These are phyloP conservation scores for Monilinia polystroma DNA, from an alignment of 2,329 filamentous ascomycete genomes.

Conservation along the genomic window DNA sequence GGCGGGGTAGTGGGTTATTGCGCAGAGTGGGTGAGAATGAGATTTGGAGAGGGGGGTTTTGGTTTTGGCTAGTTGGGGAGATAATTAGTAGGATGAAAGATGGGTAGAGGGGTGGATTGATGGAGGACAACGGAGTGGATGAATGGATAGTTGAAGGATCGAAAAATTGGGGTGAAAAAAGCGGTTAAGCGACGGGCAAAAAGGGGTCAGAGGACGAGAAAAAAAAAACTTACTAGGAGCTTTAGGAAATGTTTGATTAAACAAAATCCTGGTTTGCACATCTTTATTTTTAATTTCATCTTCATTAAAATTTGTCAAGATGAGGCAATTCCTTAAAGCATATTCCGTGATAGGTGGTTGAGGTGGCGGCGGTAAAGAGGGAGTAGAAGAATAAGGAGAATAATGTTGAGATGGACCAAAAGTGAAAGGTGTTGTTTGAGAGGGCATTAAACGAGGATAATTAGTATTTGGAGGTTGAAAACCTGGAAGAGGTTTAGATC, in stretches of 20 bases:
- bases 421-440: slow-evolving; percentile 31
- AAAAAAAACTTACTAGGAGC: slow-evolving; percentile 47
- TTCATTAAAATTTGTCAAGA: slow-evolving; percentile 57
- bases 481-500: slow-evolving; percentile 37
- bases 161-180: neutral
- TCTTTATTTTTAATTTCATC: slow-evolving; percentile 51
- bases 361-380: slow-evolving; percentile 27
- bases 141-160: neutral
- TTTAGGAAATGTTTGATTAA: slow-evolving; percentile 50
- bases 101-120: too few species aligned
- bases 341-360: slow-evolving; percentile 45
- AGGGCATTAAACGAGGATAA: slow-evolving; percentile 32
- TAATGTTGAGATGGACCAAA: slow-evolving; percentile 25
- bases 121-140: neutral
- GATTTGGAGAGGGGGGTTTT: slow-evolving; percentile 27
- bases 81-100: neutral
- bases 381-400: slow-evolving; percentile 25
- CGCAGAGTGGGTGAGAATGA: slow-evolving; percentile 54
- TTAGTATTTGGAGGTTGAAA: slow-evolving; percentile 40
- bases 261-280: slow-evolving; percentile 55
- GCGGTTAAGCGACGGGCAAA: too few species aligned
- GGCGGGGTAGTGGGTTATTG: slow-evolving; percentile 78
- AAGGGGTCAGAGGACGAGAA: neutral
- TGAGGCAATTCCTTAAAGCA: slow-evolving; percentile 56
- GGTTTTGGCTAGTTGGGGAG: neutral